Conservation (phyloP, 2,329 filamentous ascomycete species). For the Aspergillus uvarum region DNA sequence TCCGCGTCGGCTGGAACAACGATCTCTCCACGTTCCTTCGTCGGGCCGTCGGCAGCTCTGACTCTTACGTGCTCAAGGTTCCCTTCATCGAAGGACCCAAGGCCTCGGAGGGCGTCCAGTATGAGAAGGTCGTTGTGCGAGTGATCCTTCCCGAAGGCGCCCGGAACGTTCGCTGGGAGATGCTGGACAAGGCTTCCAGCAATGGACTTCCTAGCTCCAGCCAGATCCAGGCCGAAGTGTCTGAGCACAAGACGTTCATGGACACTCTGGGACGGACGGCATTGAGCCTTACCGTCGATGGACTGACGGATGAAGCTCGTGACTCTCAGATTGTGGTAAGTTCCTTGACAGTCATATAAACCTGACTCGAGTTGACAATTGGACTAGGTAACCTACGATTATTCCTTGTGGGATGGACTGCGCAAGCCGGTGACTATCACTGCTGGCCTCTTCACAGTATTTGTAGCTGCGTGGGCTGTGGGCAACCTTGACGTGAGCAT, state of each 20-base stretch:
- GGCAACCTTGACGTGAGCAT: slow-evolving; percentile 82
- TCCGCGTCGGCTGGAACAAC: slow-evolving; percentile 93
- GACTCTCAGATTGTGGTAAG: slow-evolving; percentile 73
- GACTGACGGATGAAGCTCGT: slow-evolving; percentile 86
- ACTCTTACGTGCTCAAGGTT: slow-evolving; percentile 81
- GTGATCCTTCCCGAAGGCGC: slow-evolving; percentile 90
- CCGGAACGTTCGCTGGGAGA: slow-evolving; percentile 60
- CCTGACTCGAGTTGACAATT: neutral
- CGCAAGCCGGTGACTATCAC: slow-evolving; percentile 87
- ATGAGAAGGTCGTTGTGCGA: slow-evolving; percentile 74
- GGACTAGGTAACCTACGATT: slow-evolving; percentile 72
- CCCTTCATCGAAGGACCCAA: slow-evolving; percentile 93
- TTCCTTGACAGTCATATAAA: slow-evolving; percentile 6
- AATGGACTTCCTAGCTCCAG: slow-evolving; percentile 67
- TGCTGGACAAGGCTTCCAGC: slow-evolving; percentile 65
- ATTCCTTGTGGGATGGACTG: slow-evolving; percentile 69
- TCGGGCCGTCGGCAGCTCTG: slow-evolving; percentile 54
- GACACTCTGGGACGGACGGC: slow-evolving; percentile 87
- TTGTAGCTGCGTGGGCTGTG: slow-evolving; percentile 70
- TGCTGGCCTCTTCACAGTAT: slow-evolving; percentile 69
- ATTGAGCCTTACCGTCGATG: slow-evolving; percentile 75
- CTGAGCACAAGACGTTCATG: slow-evolving; percentile 83
- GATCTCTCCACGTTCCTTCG: slow-evolving; percentile 76
- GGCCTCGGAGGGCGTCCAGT: slow-evolving; percentile 80
- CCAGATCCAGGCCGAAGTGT: slow-evolving; percentile 55